Evolutionary conservation across 202 grass and related monocot genomes (phyloP).

Genomic region (Dendrocalamus latiflorus): DNA sequence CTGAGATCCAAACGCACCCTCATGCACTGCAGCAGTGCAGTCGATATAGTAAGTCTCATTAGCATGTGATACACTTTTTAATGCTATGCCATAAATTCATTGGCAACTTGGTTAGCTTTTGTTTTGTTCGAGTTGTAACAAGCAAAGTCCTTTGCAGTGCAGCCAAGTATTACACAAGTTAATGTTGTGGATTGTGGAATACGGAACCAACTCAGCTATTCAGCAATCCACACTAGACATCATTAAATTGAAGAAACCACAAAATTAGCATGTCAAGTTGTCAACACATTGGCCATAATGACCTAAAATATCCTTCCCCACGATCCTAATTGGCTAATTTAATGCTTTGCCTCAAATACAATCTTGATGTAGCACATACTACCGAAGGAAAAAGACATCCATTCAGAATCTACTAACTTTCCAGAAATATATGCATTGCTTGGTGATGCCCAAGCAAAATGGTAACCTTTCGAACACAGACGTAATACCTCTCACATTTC

Average conservation of each 20-base stretch:
- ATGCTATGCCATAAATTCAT: neutral
- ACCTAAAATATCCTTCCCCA: neutral
- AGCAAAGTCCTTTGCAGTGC: neutral
- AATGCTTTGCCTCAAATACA: neutral
- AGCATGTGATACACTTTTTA: neutral
- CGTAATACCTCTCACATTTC: neutral
- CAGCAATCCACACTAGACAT: slow-evolving; percentile 1
- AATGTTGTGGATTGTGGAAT: neutral
- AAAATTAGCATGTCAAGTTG: slow-evolving; percentile 1
- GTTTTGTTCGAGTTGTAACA: neutral
- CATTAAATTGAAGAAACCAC: neutral
- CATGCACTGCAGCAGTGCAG: neutral
- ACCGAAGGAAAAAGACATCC: neutral
- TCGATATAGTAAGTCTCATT: neutral
- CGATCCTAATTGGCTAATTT: neutral
- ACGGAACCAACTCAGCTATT: slow-evolving; percentile 4
- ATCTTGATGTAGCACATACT: neutral
- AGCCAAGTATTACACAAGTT: neutral
- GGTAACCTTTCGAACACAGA: neutral
- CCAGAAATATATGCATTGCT: neutral
- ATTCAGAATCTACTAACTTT: neutral
- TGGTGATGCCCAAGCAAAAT: neutral
- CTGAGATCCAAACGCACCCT: no score
- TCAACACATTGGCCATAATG: neutral
- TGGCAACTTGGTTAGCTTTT: neutral